phyloP scores from a whole-genome alignment of 768 basidiomycete genomes.

The Lactifluus subvellereus region DNA sequence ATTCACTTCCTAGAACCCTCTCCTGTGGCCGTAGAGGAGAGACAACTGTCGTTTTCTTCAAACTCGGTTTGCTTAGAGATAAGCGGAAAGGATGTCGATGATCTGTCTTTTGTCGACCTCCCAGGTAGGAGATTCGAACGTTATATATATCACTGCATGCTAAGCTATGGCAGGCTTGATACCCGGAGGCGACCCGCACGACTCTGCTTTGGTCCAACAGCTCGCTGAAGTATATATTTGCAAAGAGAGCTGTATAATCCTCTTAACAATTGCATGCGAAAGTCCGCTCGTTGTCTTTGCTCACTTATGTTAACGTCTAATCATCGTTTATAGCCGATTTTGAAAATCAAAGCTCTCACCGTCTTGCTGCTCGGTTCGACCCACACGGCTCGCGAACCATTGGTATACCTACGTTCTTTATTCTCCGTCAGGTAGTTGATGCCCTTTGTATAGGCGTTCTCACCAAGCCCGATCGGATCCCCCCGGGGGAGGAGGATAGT shows the following conservation, averaged over 20 bases:
- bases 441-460: slow-evolving; percentile 1
- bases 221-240: slow-evolving; percentile 55
- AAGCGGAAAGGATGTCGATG: slow-evolving; percentile 34
- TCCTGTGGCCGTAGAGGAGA: slow-evolving; percentile 28
- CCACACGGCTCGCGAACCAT: slow-evolving; percentile 62
- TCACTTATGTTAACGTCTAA: neutral
- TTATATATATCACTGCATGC: neutral
- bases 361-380: slow-evolving; percentile 54
- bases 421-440: neutral
- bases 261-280: slow-evolving; percentile 59
- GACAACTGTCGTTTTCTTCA: slow-evolving; percentile 33
- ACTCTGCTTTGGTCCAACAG: slow-evolving; percentile 56
- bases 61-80: slow-evolving; percentile 37
- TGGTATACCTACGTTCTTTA: slow-evolving; percentile 38
- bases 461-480: slow-evolving; percentile 16
- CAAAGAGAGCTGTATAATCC: slow-evolving; percentile 56
- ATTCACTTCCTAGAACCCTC: slow-evolving; percentile 37
- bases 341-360: slow-evolving; percentile 70
- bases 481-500: slow-evolving; percentile 8
- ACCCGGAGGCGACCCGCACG: slow-evolving; percentile 45
- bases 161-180: slow-evolving; percentile 44
- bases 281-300: slow-evolving; percentile 36
- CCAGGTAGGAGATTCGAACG: slow-evolving; percentile 31
- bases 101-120: slow-evolving; percentile 39
- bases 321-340: slow-evolving; percentile 52